Evolutionary conservation across 1,139 yeast species (phyloP), one percentile per base, ranked within the genome.

Genomic region (Insectozyma bohioensis): DNA sequence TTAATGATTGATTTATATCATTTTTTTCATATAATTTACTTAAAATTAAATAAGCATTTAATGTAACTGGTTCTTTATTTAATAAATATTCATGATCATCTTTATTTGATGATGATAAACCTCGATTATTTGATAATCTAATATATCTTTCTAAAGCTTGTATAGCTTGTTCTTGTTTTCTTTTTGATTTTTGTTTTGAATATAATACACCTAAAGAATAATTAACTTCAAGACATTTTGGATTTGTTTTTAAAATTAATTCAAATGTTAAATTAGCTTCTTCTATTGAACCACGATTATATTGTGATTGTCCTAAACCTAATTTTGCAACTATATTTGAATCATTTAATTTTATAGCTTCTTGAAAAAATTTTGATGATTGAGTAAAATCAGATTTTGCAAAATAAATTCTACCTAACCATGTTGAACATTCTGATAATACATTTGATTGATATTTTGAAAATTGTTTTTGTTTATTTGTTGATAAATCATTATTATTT

Each of bases 191-290:
- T 46, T 75, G 58, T 38, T 70, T 69, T 0, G 90, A 70, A 50
- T 85, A 85, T 20, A 88, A 61, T 44, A 84, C 58, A 20, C 97
- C 97, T 21, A 87, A 62, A 20, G 86, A 74, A 49, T 85, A 84
- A 43, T 78, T 73, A 2, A 85, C 85, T 56, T 90, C 97, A 32
- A 83, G 65, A 36, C 85, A 73, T 48, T 80, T 82, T 13, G 87
- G 81, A 48, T 81, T 72, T 16, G 74, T 67, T 45, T 83, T 78
- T 37, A 81, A 72, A 33, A 87, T 68, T 28, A 77, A 77, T 53
- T 92, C 97, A 51, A 85, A 84, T 0, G 95, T 81, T 44, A 90
- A 71, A 40, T 83, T 77, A 9, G 97, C 94, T 52, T 90, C 97
- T 47, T 87, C 90, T 11, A 75, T 58, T 30, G 85, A 79, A 21